phyloP scores from a whole-genome alignment of 2,329 filamentous ascomycete genomes.

The Aaosphaeria arxii region DNA sequence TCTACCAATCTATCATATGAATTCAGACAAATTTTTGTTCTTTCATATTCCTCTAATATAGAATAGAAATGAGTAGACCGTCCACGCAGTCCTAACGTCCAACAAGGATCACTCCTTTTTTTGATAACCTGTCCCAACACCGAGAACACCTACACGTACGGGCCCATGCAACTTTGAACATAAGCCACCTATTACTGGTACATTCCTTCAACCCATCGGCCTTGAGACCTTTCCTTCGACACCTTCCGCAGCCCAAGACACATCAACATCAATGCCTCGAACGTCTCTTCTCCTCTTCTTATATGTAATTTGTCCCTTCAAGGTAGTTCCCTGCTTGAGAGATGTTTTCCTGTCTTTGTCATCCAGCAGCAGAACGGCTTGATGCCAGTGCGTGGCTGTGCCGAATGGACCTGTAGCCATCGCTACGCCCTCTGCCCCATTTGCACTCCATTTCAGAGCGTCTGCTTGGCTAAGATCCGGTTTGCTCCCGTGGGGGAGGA shows the following conservation, averaged over 20 bases:
- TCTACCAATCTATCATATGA: too few relatives aligned
- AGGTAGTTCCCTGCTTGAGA: conserved; percentile 53
- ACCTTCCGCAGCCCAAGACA: conserved; percentile 36
- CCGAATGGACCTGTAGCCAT: conserved; percentile 83
- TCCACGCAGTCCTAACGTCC: too few relatives aligned
- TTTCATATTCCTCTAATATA: too few relatives aligned
- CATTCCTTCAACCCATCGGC: conserved; percentile 18
- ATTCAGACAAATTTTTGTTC: too few relatives aligned
- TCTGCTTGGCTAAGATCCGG: conserved; percentile 42
- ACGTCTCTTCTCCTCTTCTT: conserved; percentile 54
- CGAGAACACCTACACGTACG: too few relatives aligned
- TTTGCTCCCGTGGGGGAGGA: conserved; percentile 56
- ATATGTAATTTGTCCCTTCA: conserved; percentile 70
- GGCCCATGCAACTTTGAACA: too few relatives aligned
- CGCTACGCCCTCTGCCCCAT: conserved; percentile 60
- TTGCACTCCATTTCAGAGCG: conserved; percentile 57
- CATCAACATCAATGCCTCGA: conserved; percentile 38
- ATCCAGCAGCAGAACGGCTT: conserved; percentile 72
- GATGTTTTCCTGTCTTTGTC: conserved; percentile 48
- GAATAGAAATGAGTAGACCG: too few relatives aligned
- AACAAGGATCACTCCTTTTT: too few relatives aligned
- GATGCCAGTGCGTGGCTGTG: conserved; percentile 85
- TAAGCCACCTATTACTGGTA: neutral
- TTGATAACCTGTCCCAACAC: too few relatives aligned
- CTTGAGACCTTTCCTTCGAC: conserved; percentile 24